Percentiles rank a stretch among this genome's conserved stretches.
phyloP scores from a whole-genome alignment of 192 early-diverging fungal species.

The Lobosporangium transversale region DNA sequence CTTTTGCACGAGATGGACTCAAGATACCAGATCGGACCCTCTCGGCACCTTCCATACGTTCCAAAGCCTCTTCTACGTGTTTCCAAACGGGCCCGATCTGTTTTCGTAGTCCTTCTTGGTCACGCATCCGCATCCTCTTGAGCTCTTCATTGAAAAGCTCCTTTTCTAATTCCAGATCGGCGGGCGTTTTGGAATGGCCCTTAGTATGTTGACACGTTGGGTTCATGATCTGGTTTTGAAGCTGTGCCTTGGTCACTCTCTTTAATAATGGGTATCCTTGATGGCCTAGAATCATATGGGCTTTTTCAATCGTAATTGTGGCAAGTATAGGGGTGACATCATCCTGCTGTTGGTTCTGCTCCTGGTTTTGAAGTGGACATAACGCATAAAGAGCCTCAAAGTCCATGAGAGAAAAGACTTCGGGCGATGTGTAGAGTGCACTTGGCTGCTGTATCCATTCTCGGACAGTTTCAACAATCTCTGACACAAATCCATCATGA shows the following conservation, averaged over 20 bases:
- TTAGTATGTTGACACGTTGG: constrained; percentile 77
- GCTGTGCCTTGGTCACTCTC: constrained; percentile 70
- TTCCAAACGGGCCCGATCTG: constrained; percentile 75
- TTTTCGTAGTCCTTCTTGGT: constrained; percentile 65
- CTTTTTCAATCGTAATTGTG: constrained; percentile 71
- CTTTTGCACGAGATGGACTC: constrained; percentile 36
- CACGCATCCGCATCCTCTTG: constrained; percentile 60
- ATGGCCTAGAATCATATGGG: constrained; percentile 68
- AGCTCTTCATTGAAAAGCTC: constrained; percentile 76
- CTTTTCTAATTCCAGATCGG: constrained; percentile 75
- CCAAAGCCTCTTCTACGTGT: constrained; percentile 54
- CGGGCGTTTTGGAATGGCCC: constrained; percentile 69
- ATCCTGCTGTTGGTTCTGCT: constrained; percentile 66
- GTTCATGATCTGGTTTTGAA: constrained; percentile 72
- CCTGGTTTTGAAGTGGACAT: constrained; percentile 61
- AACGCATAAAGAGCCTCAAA: constrained; percentile 58
- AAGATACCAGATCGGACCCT: constrained; percentile 44
- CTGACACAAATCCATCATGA: constrained; percentile 43
- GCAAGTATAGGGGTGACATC: constrained; percentile 64
- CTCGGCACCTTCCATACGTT: constrained; percentile 50
- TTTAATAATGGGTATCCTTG: constrained; percentile 73
- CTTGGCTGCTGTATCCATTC: constrained; percentile 61
- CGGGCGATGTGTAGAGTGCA: constrained; percentile 54
- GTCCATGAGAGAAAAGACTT: constrained; percentile 58
- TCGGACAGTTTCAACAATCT: constrained; percentile 47